These are phyloP conservation scores for Dictyostelium firmibasis DNA, from an alignment of 78 protist species.

Conservation along the genomic window DNA sequence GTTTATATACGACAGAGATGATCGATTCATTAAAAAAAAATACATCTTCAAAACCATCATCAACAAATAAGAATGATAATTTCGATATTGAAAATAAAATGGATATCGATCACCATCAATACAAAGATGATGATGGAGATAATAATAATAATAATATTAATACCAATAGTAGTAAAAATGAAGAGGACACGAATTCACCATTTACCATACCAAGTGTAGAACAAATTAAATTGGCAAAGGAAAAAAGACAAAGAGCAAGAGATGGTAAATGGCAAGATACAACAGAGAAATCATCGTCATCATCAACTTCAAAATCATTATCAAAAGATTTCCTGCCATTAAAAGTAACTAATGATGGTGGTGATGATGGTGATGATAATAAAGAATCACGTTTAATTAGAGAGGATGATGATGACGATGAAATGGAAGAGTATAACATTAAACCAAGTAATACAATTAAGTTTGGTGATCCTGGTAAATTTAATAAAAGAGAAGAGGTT, in stretches of 20 bases:
- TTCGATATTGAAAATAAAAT: not conserved
- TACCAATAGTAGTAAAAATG: too few species aligned
- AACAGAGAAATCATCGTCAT: not conserved
- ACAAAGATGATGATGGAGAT: not conserved
- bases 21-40: not conserved
- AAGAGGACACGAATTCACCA: not conserved
- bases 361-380: not conserved
- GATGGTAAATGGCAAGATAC: slow-evolving; percentile 10
- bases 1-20: slow-evolving; percentile 14
- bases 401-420: slow-evolving; percentile 36
- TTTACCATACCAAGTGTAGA: not conserved
- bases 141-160: not conserved
- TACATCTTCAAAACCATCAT: not conserved
- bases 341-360: not conserved
- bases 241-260: slow-evolving; percentile 45
- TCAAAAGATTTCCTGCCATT: slow-evolving; percentile 20
- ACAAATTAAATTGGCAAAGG: slow-evolving; percentile 52
- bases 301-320: not conserved
- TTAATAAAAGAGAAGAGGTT: not conserved
- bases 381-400: not conserved
- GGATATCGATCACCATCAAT: slow-evolving; percentile 15
- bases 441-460: not conserved
- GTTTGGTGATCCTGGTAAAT: slow-evolving; percentile 47
- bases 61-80: too few species aligned
- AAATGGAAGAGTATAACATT: not conserved